Evolutionary conservation across 768 basidiomycete genomes (phyloP).

Genomic region (Rhizopogon salebrosus): DNA sequence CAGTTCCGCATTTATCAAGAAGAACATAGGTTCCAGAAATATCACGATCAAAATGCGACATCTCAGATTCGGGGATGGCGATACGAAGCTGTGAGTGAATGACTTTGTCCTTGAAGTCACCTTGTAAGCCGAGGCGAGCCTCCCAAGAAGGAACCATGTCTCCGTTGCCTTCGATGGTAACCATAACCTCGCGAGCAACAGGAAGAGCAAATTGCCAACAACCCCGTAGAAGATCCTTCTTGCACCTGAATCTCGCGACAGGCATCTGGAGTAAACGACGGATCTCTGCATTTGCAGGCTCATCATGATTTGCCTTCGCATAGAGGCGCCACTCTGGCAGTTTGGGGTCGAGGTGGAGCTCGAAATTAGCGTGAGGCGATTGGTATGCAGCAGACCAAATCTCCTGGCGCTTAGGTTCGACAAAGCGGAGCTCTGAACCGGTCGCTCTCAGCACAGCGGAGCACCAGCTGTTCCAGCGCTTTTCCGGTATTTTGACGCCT

Average conservation of each 20-base stretch:
- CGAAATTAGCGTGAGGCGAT: conserved; percentile 63
- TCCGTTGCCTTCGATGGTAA: conserved; percentile 55
- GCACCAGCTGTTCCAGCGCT: conserved; percentile 67
- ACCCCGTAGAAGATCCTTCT: conserved; percentile 56
- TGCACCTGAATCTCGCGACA: conserved; percentile 67
- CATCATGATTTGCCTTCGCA: conserved; percentile 57
- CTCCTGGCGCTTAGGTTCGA: conserved; percentile 81
- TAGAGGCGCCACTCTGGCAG: conserved; percentile 87
- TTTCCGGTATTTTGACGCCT: conserved; percentile 40
- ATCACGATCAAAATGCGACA: conserved; percentile 61
- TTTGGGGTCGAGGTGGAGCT: conserved; percentile 70
- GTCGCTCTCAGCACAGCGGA: conserved; percentile 58
- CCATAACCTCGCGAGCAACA: conserved; percentile 40
- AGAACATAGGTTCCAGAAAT: conserved; percentile 78
- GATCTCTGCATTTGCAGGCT: conserved; percentile 76
- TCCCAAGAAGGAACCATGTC: conserved; percentile 83
- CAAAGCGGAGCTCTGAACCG: conserved; percentile 69
- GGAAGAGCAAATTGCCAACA: conserved; percentile 82
- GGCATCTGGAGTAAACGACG: conserved; percentile 70
- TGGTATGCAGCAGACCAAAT: conserved; percentile 81
- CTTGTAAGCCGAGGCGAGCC: conserved; percentile 67
- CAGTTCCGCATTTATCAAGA: conserved; percentile 84
- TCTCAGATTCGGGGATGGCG: conserved; percentile 44
- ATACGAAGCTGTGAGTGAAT: conserved; percentile 68
- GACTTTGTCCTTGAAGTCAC: conserved; percentile 57